phyloP scores from a whole-genome alignment of 768 basidiomycete species.

The Phlebiopsis flavidoalba region DNA sequence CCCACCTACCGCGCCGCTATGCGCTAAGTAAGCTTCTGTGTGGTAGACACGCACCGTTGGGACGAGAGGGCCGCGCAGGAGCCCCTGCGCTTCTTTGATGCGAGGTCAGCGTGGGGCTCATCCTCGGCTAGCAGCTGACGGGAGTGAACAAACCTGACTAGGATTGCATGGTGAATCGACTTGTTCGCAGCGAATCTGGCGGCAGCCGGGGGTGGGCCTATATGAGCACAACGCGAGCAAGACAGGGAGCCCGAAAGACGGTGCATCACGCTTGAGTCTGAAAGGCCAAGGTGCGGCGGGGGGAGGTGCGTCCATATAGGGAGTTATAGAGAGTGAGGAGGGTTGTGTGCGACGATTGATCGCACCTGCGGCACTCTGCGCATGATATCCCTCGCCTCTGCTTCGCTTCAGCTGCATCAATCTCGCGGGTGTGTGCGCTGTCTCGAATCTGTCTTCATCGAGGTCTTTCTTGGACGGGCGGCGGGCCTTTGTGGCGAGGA shows the following conservation, averaged over 20 bases:
- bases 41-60: slow-evolving; percentile 49
- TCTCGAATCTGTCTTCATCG: slow-evolving; percentile 21
- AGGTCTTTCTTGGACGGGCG: slow-evolving; percentile 19
- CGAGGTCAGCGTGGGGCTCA: not conserved
- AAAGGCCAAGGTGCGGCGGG: not conserved
- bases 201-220: not conserved
- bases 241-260: not conserved
- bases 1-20: too few species aligned
- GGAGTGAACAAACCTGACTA: slow-evolving; percentile 48
- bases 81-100: slow-evolving; percentile 48
- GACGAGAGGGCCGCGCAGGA: slow-evolving; percentile 68
- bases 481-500: slow-evolving; percentile 16
- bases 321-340: slow-evolving; percentile 1
- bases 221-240: too few species aligned
- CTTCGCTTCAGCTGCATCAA: slow-evolving; percentile 73
- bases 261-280: slow-evolving; percentile 24
- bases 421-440: slow-evolving; percentile 34
- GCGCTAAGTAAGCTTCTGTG: too few species aligned
- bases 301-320: slow-evolving; percentile 1
- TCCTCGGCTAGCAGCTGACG: too few species aligned
- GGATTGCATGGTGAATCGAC: slow-evolving; percentile 75
- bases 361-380: slow-evolving; percentile 75
- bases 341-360: slow-evolving; percentile 31
- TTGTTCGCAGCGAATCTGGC: slow-evolving; percentile 78
- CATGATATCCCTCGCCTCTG: slow-evolving; percentile 72